These are phyloP conservation scores for Thelephora aurantiotincta DNA, from an alignment of 768 basidiomycete species.

Conservation along the genomic window DNA sequence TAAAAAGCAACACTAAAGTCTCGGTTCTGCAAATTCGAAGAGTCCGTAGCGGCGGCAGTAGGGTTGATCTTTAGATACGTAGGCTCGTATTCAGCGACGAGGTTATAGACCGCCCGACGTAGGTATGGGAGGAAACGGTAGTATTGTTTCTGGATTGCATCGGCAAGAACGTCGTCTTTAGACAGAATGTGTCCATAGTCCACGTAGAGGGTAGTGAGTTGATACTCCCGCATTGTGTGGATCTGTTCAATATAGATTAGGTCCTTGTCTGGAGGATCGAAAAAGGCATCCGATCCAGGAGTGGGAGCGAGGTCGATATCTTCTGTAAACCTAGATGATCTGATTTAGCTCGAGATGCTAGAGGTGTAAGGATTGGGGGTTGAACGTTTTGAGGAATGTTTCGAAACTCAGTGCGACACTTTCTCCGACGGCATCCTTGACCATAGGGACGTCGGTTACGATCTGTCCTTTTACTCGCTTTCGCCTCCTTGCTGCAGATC, in stretches of 20 bases:
- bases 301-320: constrained; percentile 68
- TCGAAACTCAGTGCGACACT: constrained; percentile 88
- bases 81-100: constrained; percentile 82
- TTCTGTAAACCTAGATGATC: constrained; percentile 60
- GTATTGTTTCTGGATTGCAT: constrained; percentile 89
- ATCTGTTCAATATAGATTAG: constrained; percentile 86
- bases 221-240: constrained; percentile 88
- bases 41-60: constrained; percentile 74
- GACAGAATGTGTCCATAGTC: constrained; percentile 86
- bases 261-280: constrained; percentile 42
- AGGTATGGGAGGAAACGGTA: constrained; percentile 95
- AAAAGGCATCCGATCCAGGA: constrained; percentile 59
- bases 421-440: constrained; percentile 91
- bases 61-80: constrained; percentile 93
- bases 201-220: constrained; percentile 91
- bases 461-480: constrained; percentile 31
- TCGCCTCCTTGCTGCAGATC: constrained; percentile 15
- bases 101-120: constrained; percentile 77
- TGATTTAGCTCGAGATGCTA: background rate
- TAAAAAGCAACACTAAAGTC: constrained; percentile 96
- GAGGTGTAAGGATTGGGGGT: constrained; percentile 5
- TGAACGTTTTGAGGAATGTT: constrained; percentile 82
- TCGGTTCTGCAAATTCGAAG: constrained; percentile 78
- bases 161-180: constrained; percentile 84
- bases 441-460: constrained; percentile 65